Evolutionary conservation across 2,329 filamentous ascomycete genomes (phyloP), one percentile per base, ranked within the genome.

Genomic region (Ascochyta viciae-villosae): DNA sequence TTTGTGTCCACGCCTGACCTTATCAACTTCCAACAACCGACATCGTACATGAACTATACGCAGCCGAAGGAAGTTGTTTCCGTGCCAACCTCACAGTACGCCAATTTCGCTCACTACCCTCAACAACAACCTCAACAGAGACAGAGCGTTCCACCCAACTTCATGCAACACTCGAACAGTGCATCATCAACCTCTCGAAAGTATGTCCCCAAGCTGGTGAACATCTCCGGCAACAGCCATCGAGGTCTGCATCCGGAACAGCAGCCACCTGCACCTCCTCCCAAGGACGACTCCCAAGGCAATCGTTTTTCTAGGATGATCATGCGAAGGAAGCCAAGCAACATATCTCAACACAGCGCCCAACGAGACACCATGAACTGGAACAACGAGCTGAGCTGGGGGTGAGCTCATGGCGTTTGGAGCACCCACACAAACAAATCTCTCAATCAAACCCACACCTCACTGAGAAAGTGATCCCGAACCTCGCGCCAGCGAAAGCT

Each of bases 391-490:
- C 50, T 68, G 24, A 72, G 70, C 49, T 75, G 73, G 73, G 73
- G 73, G 24, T 75, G 58, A 68, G 38, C 19, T 41, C 44, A 44
- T 9, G 27, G 9, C 15, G 4, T 41, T 6, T 26, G 29, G 9
- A 43, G 51, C 44, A 13, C n/a, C 19, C 24, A 34, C 37, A 19
- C 37, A 19, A 19, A 10, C 31, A 16, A 31, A 6, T 13, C n/a
- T 34, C 33, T 37, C 38, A 26, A 29, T 15, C 40, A 34, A 43
- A 38, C 19, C 34, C 26, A 43, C 47, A 52, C 60, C 57, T 73
- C 72, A 74, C 71, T 74, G 70, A 67, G 64, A 73, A 74, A 73
- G 72, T 74, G 72, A 73, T 69, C 66, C 70, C 72, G 72, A 74
- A 73, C 71, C 72, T 73, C 72, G 68, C 50, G 35, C 60, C 60